Evolutionary conservation across 2,329 filamentous ascomycete species (phyloP), one percentile per base, ranked within the genome.

Genomic region (Canariomyces notabilis): DNA sequence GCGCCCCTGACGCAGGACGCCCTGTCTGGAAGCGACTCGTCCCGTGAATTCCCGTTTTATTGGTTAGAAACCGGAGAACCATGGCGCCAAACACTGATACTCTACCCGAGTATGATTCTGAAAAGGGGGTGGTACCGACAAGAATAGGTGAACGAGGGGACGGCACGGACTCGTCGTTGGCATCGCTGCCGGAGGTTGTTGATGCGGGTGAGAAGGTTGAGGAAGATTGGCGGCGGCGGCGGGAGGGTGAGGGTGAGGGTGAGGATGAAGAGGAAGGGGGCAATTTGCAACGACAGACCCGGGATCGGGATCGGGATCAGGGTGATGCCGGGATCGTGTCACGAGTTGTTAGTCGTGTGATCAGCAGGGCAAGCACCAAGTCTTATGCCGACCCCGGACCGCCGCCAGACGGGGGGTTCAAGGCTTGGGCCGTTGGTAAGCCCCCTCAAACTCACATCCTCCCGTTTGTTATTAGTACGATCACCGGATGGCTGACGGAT

Each of bases 321-420:
- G 42, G 21, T 2, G 21, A 6, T 9, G 35, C 59, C 3, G 20
- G 48, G 9, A 20, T 39, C 4, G 37, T 62, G 15, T 48, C 60
- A 1, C 59, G 62, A 14, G 53, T 64, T 0, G 36, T 72, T 2
- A 60, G 55, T 42, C 65, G 69, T 1, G 66, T 70, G 4, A 48
- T 73, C 11, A 74, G 69, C 50, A 60, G 64, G 14, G 64, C 68
- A 3, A 69, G 66, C 15, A 67, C 68, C 1, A 66, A 61, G 31
- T 67, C 67, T 1, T 70, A 63, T 37, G 57, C 62, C 39, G 64
- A 70, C 32, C 69, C 69, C 0, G 69, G 70, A 0, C 73, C 74
- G 16, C 73, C 75, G 1, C 75, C 75, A 0, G 73, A 79, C 21
- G 75, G 74, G 3, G 75, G 75, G 0, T 55, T 60, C 41, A 55